Conservation (phyloP, 1,139 yeast species). For the Geotrichum aggregatum region DNA sequence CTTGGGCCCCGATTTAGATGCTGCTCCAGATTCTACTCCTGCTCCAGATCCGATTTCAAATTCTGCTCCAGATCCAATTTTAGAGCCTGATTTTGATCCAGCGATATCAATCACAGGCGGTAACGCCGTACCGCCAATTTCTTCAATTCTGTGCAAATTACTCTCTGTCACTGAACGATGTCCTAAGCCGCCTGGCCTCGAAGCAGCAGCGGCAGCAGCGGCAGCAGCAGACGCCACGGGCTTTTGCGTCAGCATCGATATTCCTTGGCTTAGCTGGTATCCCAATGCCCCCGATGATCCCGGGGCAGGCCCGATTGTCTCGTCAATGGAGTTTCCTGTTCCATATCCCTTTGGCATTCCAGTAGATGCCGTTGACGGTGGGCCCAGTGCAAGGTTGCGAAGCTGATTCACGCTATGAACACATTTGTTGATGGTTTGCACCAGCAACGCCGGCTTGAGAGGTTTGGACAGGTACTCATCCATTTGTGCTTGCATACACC, state of each 20-base stretch:
- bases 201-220: too few relatives aligned
- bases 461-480: constrained; percentile 88
- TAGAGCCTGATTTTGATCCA: too few relatives aligned
- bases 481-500: constrained; percentile 84
- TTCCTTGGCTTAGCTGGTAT: background rate
- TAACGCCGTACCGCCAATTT: background rate
- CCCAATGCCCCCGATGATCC: constrained; percentile 45
- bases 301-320: constrained; percentile 21
- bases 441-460: constrained; percentile 71
- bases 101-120: background rate
- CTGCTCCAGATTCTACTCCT: background rate
- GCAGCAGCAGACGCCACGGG: background rate
- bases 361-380: constrained; percentile 27
- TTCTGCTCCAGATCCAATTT: too few relatives aligned
- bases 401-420: constrained; percentile 51
- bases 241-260: too few relatives aligned
- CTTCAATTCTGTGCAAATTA: background rate
- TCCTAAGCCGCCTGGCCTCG: background rate
- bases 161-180: background rate
- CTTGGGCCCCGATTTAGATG: too few relatives aligned
- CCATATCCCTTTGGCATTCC: constrained; percentile 24
- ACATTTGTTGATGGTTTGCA: constrained; percentile 81
- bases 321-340: constrained; percentile 21
- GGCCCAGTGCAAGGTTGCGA: constrained; percentile 40
- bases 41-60: background rate